Conservation (phyloP, 2,329 filamentous ascomycete species). For the Fusarium aywerte region DNA sequence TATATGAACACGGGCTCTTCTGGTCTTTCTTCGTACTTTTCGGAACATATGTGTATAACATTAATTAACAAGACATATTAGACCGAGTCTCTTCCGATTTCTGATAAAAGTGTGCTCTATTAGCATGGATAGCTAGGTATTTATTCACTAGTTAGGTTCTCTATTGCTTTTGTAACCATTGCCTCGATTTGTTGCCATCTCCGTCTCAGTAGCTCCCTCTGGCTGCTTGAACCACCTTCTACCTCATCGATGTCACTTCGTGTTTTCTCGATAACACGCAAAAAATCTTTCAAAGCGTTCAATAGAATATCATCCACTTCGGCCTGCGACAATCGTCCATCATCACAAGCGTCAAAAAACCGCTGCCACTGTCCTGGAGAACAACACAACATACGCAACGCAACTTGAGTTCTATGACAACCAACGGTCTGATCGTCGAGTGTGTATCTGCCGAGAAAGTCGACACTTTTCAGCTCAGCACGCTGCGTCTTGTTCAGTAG, state of each 20-base stretch:
- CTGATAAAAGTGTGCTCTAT: too few species aligned
- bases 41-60: too few species aligned
- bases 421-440: slow-evolving; percentile 51
- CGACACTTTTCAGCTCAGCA: slow-evolving; percentile 55
- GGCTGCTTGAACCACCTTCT: slow-evolving; percentile 46
- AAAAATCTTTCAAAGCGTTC: slow-evolving; percentile 53
- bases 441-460: slow-evolving; percentile 63
- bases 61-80: too few species aligned
- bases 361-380: slow-evolving; percentile 53
- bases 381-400: slow-evolving; percentile 54
- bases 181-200: slow-evolving; percentile 59
- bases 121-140: not conserved
- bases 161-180: slow-evolving; percentile 52
- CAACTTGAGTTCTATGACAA: slow-evolving; percentile 66
- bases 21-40: too few species aligned
- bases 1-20: too few species aligned
- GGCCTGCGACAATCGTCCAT: slow-evolving; percentile 58
- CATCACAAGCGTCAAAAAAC: slow-evolving; percentile 55
- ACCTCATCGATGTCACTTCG: slow-evolving; percentile 50
- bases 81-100: too few species aligned
- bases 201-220: slow-evolving; percentile 52
- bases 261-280: slow-evolving; percentile 46
- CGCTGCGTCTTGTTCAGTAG: slow-evolving; percentile 52
- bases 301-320: slow-evolving; percentile 53
- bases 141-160: slow-evolving; percentile 12